These are phyloP conservation scores for Fraxinus angustifolia DNA, from an alignment of 305 asterid genomes.

Conservation along the genomic window DNA sequence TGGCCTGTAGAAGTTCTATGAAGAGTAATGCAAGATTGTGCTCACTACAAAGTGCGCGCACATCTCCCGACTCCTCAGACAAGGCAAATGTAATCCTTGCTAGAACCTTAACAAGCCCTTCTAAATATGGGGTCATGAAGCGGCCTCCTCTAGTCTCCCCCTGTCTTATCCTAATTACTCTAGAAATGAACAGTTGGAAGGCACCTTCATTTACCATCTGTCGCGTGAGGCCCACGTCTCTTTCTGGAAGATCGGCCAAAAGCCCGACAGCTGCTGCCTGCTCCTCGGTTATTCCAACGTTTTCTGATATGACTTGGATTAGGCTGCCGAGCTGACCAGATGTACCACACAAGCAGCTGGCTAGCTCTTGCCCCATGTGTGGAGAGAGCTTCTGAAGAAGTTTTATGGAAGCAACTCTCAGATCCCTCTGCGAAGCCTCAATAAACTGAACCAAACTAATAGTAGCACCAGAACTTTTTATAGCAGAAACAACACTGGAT, in stretches of 20 bases:
- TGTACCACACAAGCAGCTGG: conserved; percentile 62
- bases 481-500: conserved; percentile 64
- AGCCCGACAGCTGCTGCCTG: conserved; percentile 85
- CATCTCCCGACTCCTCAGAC: conserved; percentile 49
- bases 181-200: conserved; percentile 50
- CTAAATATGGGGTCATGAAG: conserved; percentile 79
- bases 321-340: conserved; percentile 78
- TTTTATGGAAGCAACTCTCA: conserved; percentile 69
- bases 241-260: conserved; percentile 80
- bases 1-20: conserved; percentile 68
- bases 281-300: conserved; percentile 71
- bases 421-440: conserved; percentile 82
- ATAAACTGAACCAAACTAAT: conserved; percentile 88
- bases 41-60: conserved; percentile 52
- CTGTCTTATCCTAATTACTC: conserved; percentile 57
- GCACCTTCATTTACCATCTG: conserved; percentile 74
- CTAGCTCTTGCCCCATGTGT: conserved; percentile 82
- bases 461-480: conserved; percentile 82
- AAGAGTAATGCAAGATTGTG: conserved; percentile 61
- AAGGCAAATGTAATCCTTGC: conserved; percentile 68
- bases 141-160: conserved; percentile 77
- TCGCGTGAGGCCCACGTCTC: conserved; percentile 66
- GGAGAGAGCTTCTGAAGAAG: conserved; percentile 83
- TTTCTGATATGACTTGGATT: conserved; percentile 59
- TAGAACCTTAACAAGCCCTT: conserved; percentile 87